Evolutionary conservation across 257 asterid genomes (phyloP).

Genomic region (Rubia yunnanensis): DNA sequence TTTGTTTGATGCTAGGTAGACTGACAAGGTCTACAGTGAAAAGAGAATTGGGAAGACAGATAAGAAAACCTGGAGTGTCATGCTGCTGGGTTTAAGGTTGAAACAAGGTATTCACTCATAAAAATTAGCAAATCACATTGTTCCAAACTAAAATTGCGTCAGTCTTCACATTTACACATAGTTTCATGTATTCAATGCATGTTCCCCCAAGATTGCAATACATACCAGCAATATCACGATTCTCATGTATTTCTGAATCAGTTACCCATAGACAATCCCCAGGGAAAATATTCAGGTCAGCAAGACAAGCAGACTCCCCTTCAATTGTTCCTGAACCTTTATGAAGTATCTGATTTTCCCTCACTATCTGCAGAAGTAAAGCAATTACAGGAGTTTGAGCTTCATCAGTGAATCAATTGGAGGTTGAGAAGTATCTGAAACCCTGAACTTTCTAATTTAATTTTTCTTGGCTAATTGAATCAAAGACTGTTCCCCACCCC

Average conservation of each 20-base stretch:
- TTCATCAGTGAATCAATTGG: not conserved
- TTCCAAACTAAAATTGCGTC: too few relatives aligned
- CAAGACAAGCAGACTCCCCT: conserved; percentile 71
- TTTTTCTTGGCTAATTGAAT: not conserved
- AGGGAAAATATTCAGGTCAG: conserved; percentile 79
- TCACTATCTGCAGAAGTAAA: conserved; percentile 57
- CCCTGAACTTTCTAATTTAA: not conserved
- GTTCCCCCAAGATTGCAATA: not conserved
- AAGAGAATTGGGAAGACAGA: not conserved
- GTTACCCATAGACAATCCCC: conserved; percentile 93
- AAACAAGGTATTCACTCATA: not conserved
- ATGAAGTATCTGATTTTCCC: conserved; percentile 94
- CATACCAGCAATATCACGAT: conserved; percentile 98
- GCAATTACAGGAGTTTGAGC: not conserved
- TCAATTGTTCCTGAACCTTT: conserved; percentile 67
- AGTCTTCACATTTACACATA: not conserved
- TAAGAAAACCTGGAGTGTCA: not conserved
- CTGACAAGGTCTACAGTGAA: not conserved
- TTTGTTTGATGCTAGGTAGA: not conserved
- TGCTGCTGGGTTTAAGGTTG: not conserved
- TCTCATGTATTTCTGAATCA: conserved; percentile 89
- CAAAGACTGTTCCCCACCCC: not conserved
- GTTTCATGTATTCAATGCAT: not conserved
- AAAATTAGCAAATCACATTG: not conserved
- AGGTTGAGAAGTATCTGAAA: not conserved